Evolutionary conservation across 306 rosid genomes (phyloP), one percentile per base, ranked within the genome.

Genomic region (Quercus ilex): DNA sequence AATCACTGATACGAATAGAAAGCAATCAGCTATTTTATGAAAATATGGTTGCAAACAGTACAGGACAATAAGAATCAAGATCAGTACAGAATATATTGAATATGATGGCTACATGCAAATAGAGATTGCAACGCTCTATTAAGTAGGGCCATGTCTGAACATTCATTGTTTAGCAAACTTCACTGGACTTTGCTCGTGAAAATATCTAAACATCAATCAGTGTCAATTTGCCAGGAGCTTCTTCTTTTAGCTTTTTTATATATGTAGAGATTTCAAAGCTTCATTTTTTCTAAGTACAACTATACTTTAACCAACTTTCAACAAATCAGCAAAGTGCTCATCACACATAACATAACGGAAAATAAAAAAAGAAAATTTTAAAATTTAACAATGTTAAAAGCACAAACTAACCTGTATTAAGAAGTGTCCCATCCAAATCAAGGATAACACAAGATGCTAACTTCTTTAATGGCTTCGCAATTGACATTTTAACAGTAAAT

Each of bases 401-500:
- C 20, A 26, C 63, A 11, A 68, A 11, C 64, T 64, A 31, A 91
- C 99, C 99, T 81, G 97, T 92, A 78, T 90, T 84, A 41, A 95
- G 83, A 35, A 95, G 88, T 1, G 97, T 92, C 77, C 98, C 99
- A 83, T 95, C 98, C 88, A 95, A 87, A 88, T 91, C 99, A 85
- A 95, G 87, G 71, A 95, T 80, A 71, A 95, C 94, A 49, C 94
- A 89, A 7, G 89, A 86, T 21, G 86, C 56, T 72, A 81, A 76
- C 78, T 83, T 91, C 82, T 77, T 87, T 43, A 89, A 55, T 65
- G 93, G 83, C 43, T 74, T 83, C 49, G 81, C 69, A 2, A 68
- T 41, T 4, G 89, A 87, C 91, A 87, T 89, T 80, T 84, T 90
- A 75, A 20, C 53, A 53, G 57, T 3, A 38, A 33, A 76, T 18